Base-by-base conservation (phyloP, 75 land plant species). In the Cupressus sempervirens region DNA sequence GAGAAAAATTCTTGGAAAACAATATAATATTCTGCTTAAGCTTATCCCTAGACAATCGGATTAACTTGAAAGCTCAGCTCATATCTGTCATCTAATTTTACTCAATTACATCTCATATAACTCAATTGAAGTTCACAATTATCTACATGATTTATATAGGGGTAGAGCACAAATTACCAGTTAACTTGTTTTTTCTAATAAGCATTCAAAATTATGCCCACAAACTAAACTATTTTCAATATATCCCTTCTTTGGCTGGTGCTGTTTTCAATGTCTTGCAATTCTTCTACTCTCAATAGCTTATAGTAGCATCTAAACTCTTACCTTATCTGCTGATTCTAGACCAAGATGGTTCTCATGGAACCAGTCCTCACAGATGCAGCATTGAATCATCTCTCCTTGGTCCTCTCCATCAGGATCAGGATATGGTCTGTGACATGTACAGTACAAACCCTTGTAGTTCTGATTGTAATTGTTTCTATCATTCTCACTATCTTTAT, bases 321-420 rank as follows among this genome's bases (percentile, higher is more conserved):
- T 18, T 52, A 96, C 99, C 96, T 98, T 90, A 81, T 95, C 93
- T 73, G 88, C 15, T 29, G 99, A 80, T 75, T 85, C 83, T 20
- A 96, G 94, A 83, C 97, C 94, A 72, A 96, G 90, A 90, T 98
- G 99, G 43, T 86, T 85, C 84, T 98, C 99, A 89, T 98, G 99
- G 88, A 96, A 98, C 99, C 99, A 98, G 82, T 98, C 99, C 86
- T 98, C 99, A 88, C 99, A 98, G 43, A 96, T 90, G 88, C 97
- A 96, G 74, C 99, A 98, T 81, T 98, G 99, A 50, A 98, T 93
- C 99, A 98, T 98, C 88, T 98, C 98, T 40, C 91, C 94, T 35
- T 92, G 94, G 30, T 93, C 96, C 80, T 91, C 92, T 46, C 86
- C 90, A 30, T 96, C 93, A 50, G 97, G 94, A 89, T 95, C 98